phyloP scores from a whole-genome alignment of 768 basidiomycete genomes.

The Neoboletus subvelutipes region DNA sequence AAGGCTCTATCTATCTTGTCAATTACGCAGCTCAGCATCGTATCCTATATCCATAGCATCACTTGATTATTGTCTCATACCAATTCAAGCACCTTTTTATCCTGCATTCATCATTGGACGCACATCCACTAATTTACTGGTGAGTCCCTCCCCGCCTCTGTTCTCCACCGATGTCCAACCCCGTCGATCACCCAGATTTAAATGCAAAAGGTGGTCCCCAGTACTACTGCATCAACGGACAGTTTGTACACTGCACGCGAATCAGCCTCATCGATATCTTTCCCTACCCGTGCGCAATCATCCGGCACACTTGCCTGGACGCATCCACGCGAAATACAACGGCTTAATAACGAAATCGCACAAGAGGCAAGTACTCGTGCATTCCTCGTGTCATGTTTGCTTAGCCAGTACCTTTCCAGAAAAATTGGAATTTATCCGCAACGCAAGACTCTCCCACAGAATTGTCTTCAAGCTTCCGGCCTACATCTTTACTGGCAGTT shows the following conservation, averaged over 20 bases:
- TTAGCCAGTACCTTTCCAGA: slow-evolving; percentile 18
- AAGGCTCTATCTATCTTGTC: slow-evolving; percentile 38
- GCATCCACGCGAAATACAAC: slow-evolving; percentile 42
- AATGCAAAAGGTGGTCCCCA: slow-evolving; percentile 72
- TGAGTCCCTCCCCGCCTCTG: slow-evolving; percentile 27
- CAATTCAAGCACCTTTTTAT: slow-evolving; percentile 45
- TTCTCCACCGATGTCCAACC: slow-evolving; percentile 21
- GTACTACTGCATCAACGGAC: slow-evolving; percentile 43
- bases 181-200: slow-evolving; percentile 42
- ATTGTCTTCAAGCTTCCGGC: slow-evolving; percentile 33
- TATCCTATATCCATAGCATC: slow-evolving; percentile 43
- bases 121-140: slow-evolving; percentile 49
- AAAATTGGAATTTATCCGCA: slow-evolving; percentile 50
- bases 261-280: slow-evolving; percentile 35
- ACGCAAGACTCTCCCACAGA: slow-evolving; percentile 40
- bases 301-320: slow-evolving; percentile 47
- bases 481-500: slow-evolving; percentile 31
- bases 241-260: slow-evolving; percentile 37
- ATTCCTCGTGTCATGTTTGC: slow-evolving; percentile 25
- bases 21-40: slow-evolving; percentile 40
- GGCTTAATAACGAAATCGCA: slow-evolving; percentile 34
- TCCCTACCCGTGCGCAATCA: slow-evolving; percentile 31
- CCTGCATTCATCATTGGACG: slow-evolving; percentile 46
- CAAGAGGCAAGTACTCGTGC: slow-evolving; percentile 45
- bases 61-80: slow-evolving; percentile 50